Base-by-base conservation (phyloP, 805 yeast genomes). In the Metschnikowia hibisci region DNA sequence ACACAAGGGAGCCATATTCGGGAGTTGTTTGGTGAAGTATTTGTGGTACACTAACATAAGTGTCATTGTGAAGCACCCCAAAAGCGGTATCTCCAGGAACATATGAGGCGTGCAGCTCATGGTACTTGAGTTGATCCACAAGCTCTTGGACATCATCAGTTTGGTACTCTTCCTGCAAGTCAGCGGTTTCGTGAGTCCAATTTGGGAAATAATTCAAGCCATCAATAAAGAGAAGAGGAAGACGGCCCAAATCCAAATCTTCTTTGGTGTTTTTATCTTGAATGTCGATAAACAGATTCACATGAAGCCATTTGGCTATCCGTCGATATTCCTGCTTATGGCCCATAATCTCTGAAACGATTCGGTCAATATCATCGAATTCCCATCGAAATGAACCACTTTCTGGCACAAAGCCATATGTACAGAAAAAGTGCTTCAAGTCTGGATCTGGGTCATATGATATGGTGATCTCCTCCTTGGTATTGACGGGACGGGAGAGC, bases 261-360 rank as follows among this genome's bases (percentile, higher is more conserved):
- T 20, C 23, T 6, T 8, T 20, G 23, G 23, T 3, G 23, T 2
- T 20, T 20, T 20, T 8, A 6, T 20, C 23, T 20, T 20, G 5
- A 8, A 51, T 32, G 7, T 29, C n/a, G n/a, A 52, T 12, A 8
- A 44, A 39, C 5, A 53, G 51, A 13, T 25, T 23, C 13, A 52
- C 32, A 4, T 45, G 45, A 18, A 52, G 53, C 56, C 56, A 52
- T 27, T 48, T 49, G 11, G 53, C 53, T 7, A 52, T 46, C 23
- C 29, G 35, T 10, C 18, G 10, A 36, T 41, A 51, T 26, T 45
- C 36, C 23, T 36, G 38, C 10, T 14, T 14, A 3, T 29, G 33
- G 18, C 27, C 28, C n/a, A 20, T 33, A 13, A 27, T 30, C 26
- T 30, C 28, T 4, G 40, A 25, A 14, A 47, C 6, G 7, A 31